These are phyloP conservation scores for Citrullus mucosospermus DNA, from an alignment of 306 rosid genomes.

Conservation along the genomic window DNA sequence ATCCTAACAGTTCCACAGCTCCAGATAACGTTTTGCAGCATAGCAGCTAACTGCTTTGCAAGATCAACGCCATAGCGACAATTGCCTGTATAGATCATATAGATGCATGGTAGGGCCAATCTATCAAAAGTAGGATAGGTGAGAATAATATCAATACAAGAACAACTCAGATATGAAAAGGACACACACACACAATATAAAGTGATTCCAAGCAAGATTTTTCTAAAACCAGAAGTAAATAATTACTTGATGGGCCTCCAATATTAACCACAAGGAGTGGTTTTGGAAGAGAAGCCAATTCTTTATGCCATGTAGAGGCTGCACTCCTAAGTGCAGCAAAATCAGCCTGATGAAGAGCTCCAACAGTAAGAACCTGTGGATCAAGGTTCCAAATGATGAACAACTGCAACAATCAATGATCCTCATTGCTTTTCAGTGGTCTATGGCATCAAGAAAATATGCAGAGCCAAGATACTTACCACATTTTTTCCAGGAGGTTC, in stretches of 20 bases:
- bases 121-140: not conserved
- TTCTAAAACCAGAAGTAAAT: not conserved
- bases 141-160: not conserved
- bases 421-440: not conserved
- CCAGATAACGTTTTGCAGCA: conserved; percentile 70
- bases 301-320: conserved; percentile 69
- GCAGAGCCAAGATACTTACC: conserved; percentile 34
- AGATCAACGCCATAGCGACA: conserved; percentile 63
- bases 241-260: conserved; percentile 75
- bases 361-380: conserved; percentile 66
- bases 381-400: not conserved
- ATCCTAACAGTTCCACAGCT: conserved; percentile 78
- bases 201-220: not conserved
- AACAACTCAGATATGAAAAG: not conserved
- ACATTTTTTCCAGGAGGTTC: conserved; percentile 76
- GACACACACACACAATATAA: not conserved
- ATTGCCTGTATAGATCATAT: conserved; percentile 29
- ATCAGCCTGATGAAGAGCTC: conserved; percentile 96
- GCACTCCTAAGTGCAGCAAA: conserved; percentile 53
- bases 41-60: conserved; percentile 43
- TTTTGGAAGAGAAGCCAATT: conserved; percentile 57
- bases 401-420: not conserved
- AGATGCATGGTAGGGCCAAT: not conserved
- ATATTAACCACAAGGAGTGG: conserved; percentile 82
- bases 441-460: not conserved